Base-by-base conservation (phyloP, 441 rosid species). In the Geranium incanum region DNA sequence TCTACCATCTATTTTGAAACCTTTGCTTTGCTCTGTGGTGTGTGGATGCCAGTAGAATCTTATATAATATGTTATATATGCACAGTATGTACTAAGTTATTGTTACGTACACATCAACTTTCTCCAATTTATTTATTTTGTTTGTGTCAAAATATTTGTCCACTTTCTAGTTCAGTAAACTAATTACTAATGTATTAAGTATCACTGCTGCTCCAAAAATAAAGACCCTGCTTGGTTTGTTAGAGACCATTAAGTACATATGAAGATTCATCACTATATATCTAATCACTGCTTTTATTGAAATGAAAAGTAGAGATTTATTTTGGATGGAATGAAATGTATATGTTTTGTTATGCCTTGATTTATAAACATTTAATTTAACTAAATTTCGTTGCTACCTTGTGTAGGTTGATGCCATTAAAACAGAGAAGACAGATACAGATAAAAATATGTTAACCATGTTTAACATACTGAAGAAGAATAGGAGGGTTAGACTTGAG, bases 381-480 rank as follows among this genome's bases (percentile, higher is more conserved):
- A 8, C 45, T 9, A 19, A n/a, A 43, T 15, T 41, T 68, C 6
- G 15, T 2, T 2, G 38, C 33, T 13, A 52, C 63, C 60, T 66
- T 76, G 66, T 73, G 76, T 77, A 89, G 95, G 78, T 91, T 69
- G 83, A 82, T 63, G 85, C 82, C 66, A 62, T 75, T 41, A 85
- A 74, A 36, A 74, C 68, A 55, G 90, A 82, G 43, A 83, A 87
- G 83, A 86, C 89, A 18, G 93, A 91, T 65, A 91, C 97, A 0
- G 91, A 87, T 71, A 83, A 81, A 71, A 89, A 86, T 18, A 84
- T 89, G 92, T 68, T 78, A 33, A 70, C 71, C 9, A 89, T 91
- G 90, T 91, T 89, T 74, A 83, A 71, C 36, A 82, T 91, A 74
- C 79, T 91, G 68, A 79, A 79, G 79, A 78, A 67, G 75, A 79